Conservation (phyloP, 768 basidiomycete species). For the Crucibulum laeve region DNA sequence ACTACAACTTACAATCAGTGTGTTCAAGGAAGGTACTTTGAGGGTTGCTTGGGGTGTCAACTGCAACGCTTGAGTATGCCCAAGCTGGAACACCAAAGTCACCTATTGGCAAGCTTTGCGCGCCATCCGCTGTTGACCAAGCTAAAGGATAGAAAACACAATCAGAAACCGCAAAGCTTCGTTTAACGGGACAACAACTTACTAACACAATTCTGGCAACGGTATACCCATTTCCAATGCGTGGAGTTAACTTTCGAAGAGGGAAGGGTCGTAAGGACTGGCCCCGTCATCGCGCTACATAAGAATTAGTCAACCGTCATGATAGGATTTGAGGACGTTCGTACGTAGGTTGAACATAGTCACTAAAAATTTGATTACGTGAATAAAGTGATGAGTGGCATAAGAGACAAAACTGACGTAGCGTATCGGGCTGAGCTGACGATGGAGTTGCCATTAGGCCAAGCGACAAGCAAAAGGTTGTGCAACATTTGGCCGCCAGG, state of each 20-base stretch:
- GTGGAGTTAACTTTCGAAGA: slow-evolving; percentile 50
- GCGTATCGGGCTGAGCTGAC: slow-evolving; percentile 50
- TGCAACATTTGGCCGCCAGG: slow-evolving; percentile 52
- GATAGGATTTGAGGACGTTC: slow-evolving; percentile 8
- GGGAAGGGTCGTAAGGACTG: slow-evolving; percentile 47
- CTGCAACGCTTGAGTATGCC: slow-evolving; percentile 38
- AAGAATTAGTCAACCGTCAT: background rate
- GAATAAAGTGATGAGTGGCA: background rate
- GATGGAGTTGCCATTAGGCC: slow-evolving; percentile 51
- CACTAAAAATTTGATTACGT: slow-evolving; percentile 22
- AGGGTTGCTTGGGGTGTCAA: slow-evolving; percentile 47
- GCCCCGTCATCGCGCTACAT: slow-evolving; percentile 40
- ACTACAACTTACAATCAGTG: slow-evolving; percentile 43
- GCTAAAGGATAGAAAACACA: too few relatives aligned
- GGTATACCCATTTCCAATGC: slow-evolving; percentile 66
- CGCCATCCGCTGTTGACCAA: slow-evolving; percentile 33
- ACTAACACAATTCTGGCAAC: slow-evolving; percentile 66
- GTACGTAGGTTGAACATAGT: slow-evolving; percentile 48
- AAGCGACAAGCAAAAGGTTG: slow-evolving; percentile 55
- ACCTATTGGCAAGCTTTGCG: slow-evolving; percentile 31
- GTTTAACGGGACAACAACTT: slow-evolving; percentile 14
- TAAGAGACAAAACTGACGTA: slow-evolving; percentile 33
- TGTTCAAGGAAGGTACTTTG: slow-evolving; percentile 51
- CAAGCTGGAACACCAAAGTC: slow-evolving; percentile 43
- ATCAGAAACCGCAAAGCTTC: background rate